Evolutionary conservation across 768 basidiomycete species (phyloP), one percentile per base, ranked within the genome.

Genomic region (Cantharellus anzutake): DNA sequence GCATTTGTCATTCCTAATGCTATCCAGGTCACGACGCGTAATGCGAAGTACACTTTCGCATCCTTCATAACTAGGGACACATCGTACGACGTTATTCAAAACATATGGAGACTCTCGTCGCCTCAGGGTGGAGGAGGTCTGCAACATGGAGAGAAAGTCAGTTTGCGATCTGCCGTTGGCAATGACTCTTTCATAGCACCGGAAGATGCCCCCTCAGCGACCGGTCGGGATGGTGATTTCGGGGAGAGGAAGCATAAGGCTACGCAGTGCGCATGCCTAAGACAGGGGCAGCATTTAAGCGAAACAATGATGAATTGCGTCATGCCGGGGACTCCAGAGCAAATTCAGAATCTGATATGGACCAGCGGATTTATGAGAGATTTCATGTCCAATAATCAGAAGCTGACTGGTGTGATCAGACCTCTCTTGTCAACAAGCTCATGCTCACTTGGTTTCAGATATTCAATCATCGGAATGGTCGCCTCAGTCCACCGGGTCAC

Each of bases 1-100:
- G 93, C 94, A 2, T 87, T 92, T 65, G 90, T 97, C 61, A 97
- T 97, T 63, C 94, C 94, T 14, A 97, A 97, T 69, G 94, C 89
- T 35, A 93, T 98, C 64, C 84, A 86, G 65, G 79, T 97, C 60
- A 80, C 87, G 11, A 96, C 93, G 0, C 77, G 78, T 37, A 68
- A 67, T 14, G 77, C 78, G 16, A 89, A 93, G 73, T 90, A 96
- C 72, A 87, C 84, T 1, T 98, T 98, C 65, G 89, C 96, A 0
- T 97, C 93, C 11, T 94, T 99, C 76, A 82, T 98, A 64, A 85
- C 92, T 0, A 81, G 94, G 5, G 94, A 99, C 72, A 91, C 92
- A 48, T 92, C 93, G 0, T 93, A 81, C 71, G 94, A 99, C 71
- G 89, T 98, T 58, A 89, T 98, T 50, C 80, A 80, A 69, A 97